Base-by-base conservation (phyloP, 352 stramenopile genomes). In the Pythium phragmiticola region DNA sequence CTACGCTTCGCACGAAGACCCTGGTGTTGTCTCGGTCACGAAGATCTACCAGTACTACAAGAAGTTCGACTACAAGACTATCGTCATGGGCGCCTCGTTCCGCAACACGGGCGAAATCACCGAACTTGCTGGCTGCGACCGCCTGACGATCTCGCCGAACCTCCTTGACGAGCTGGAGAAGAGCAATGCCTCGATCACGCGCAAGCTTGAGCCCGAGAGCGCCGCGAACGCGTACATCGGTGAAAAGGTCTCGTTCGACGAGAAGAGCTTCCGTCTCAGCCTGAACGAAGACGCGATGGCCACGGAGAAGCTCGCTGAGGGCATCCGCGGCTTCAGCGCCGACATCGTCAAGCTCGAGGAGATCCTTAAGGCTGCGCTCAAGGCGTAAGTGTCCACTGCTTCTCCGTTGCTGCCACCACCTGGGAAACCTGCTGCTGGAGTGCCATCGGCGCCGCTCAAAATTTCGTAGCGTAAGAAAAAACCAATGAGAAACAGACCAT, bases 21-120 rank as follows among this genome's bases (percentile, higher is more conserved):
- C 96, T 26, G 97, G 97, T 68, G 97, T 99, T n/a, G 65, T 99
- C 52, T 92, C 85, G 41, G 96, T 99, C 42, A 89, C 83, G 58
- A 94, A 96, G 74, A 99, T 99, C 77, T 99, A 99, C 79, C 86
- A 96, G 61, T 99, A 99, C 82, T 99, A 98, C 89, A 99, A 99
- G 79, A 99, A 99, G 83, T 97, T 90, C 81, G 89, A 80, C 61
- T 96, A 98, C 81, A 81, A 95, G 61, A 98, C 94, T 17, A 97
- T 98, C 51, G 93, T 98, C 59, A 98, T 98, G 95, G 94, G 92
- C 58, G 88, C 95, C 52, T 97, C 83, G 73, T 98, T 98, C 79
- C 92, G 90, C 69, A 98, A 98, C 74, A 90, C 93, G 7, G 97
- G 98, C 69, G 96, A 99, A 77, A 98, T 99, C 74, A 80, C 94